phyloP scores from a whole-genome alignment of 177 flowering plant genomes.

The Vitis hybrid region DNA sequence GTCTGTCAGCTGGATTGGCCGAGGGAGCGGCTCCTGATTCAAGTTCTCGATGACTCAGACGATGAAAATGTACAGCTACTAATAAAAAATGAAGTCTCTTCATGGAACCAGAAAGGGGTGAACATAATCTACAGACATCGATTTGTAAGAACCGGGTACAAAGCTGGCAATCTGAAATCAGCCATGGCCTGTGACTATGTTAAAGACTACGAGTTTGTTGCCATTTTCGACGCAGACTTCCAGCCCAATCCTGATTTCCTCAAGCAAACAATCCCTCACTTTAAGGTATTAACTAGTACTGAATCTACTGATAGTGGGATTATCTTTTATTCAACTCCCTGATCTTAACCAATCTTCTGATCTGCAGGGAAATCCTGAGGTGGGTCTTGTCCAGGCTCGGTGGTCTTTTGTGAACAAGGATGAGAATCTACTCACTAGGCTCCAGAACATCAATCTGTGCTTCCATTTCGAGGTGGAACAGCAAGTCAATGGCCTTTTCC shows the following conservation, averaged over 20 bases:
- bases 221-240: conserved; percentile 86
- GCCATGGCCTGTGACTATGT: conserved; percentile 86
- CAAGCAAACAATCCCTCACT: conserved; percentile 73
- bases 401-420: conserved; percentile 90
- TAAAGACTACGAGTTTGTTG: conserved; percentile 73
- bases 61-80: conserved; percentile 53
- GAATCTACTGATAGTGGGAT: neutral
- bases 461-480: conserved; percentile 96
- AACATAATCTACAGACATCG: conserved; percentile 81
- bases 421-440: conserved; percentile 78
- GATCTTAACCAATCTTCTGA: neutral
- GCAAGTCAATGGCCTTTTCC: conserved; percentile 79
- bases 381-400: conserved; percentile 82
- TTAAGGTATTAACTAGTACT: conserved; percentile 44
- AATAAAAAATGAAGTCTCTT: conserved; percentile 58
- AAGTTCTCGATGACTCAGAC: conserved; percentile 84
- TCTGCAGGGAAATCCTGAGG: conserved; percentile 65
- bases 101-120: conserved; percentile 73
- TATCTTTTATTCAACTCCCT: neutral
- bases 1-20: conserved; percentile 90
- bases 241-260: conserved; percentile 82
- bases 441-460: conserved; percentile 77
- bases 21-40: conserved; percentile 64
- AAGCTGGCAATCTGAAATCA: conserved; percentile 90
- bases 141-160: conserved; percentile 73